Conservation (phyloP, 495 filamentous ascomycete species). For the Aspergillus asperescens region DNA sequence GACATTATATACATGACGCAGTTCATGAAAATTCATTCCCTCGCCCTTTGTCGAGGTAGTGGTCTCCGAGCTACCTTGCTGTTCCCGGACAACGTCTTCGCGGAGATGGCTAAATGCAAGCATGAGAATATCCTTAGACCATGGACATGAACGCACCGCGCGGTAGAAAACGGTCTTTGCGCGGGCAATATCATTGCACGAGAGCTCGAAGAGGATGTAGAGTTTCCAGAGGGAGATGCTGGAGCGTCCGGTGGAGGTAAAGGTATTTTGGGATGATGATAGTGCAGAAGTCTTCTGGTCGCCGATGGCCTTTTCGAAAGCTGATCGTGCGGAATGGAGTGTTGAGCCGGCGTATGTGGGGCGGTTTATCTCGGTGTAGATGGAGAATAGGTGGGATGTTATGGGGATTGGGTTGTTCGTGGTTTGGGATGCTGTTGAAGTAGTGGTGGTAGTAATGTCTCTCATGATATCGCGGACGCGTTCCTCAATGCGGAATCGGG, state of each 20-base stretch:
- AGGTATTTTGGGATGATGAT: conserved; percentile 26
- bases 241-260: conserved; percentile 33
- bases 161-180: conserved; percentile 48
- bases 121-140: conserved; percentile 67
- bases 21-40: conserved; percentile 37
- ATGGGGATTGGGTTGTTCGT: conserved; percentile 42
- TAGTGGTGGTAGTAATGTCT: conserved; percentile 35
- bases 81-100: conserved; percentile 16
- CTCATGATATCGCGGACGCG: conserved; percentile 59
- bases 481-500: conserved; percentile 63
- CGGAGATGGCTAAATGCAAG: conserved; percentile 54
- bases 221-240: conserved; percentile 58
- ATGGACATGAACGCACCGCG: conserved; percentile 59
- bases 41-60: conserved; percentile 10
- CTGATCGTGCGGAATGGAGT: conserved; percentile 53
- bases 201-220: conserved; percentile 56
- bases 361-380: conserved; percentile 57
- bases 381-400: conserved; percentile 54
- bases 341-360: conserved; percentile 46
- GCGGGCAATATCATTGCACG: conserved; percentile 29
- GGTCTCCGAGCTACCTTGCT: not conserved
- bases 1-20: conserved; percentile 44
- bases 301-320: conserved; percentile 66
- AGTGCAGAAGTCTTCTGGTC: conserved; percentile 25
- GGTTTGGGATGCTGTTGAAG: conserved; percentile 15